These are phyloP conservation scores for Colletotrichum echinochloae DNA, from an alignment of 2,329 filamentous ascomycete genomes.

Conservation along the genomic window DNA sequence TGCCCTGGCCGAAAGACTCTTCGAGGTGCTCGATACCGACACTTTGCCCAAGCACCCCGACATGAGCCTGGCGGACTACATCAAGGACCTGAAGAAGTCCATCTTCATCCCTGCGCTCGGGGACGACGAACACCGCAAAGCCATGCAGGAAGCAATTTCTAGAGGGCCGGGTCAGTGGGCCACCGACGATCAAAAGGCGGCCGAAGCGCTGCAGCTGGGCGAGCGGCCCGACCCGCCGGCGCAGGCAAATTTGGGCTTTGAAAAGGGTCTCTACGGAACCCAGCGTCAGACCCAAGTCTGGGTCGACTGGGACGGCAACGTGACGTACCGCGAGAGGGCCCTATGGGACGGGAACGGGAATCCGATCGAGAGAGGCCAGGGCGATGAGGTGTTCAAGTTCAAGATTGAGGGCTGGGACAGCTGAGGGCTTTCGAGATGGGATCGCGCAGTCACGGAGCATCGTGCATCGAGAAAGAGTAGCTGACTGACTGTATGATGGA, in stretches of 20 bases:
- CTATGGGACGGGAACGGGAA: conserved; percentile 71
- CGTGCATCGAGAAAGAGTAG: background rate
- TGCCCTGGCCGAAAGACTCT: conserved; percentile 63
- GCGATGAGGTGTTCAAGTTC: conserved; percentile 68
- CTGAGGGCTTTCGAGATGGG: conserved; percentile 2
- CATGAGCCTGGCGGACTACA: conserved; percentile 65
- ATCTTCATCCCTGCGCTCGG: conserved; percentile 72
- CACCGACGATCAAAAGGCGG: conserved; percentile 52
- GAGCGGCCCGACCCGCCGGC: conserved; percentile 47
- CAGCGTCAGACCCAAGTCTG: conserved; percentile 73
- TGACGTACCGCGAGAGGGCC: conserved; percentile 69
- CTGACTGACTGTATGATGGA: background rate
- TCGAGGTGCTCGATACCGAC: conserved; percentile 67
- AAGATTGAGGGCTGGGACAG: conserved; percentile 65
- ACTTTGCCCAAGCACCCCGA: conserved; percentile 60
- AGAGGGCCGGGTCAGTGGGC: conserved; percentile 54
- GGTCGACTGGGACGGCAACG: conserved; percentile 72
- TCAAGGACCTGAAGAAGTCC: conserved; percentile 67
- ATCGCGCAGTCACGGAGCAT: background rate
- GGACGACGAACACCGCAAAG: conserved; percentile 57
- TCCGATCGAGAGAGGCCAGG: conserved; percentile 63
- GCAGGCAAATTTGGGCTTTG: conserved; percentile 55
- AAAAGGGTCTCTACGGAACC: conserved; percentile 72
- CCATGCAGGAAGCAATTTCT: conserved; percentile 58
- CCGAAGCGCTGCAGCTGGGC: conserved; percentile 48